These are phyloP conservation scores for Pichia californica DNA, from an alignment of 805 yeast genomes.

Conservation along the genomic window DNA sequence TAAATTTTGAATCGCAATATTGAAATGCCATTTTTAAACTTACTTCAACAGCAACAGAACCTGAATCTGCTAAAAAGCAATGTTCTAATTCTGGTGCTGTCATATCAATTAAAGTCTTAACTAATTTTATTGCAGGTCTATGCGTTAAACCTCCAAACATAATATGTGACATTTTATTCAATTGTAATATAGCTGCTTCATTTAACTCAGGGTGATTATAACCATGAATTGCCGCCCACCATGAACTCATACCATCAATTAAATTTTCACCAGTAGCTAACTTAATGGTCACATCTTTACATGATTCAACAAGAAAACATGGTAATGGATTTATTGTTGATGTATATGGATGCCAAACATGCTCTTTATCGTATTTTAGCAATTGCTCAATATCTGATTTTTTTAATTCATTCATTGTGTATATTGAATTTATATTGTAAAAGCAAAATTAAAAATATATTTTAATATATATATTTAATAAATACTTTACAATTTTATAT, in stretches of 20 bases:
- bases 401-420: no score
- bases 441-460: background rate
- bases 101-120: slow-evolving; percentile 3
- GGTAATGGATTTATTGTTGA: slow-evolving; percentile 9
- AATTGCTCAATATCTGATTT: background rate
- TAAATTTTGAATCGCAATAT: slow-evolving; percentile 8
- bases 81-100: slow-evolving; percentile 1
- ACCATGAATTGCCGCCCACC: slow-evolving; percentile 11
- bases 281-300: slow-evolving; percentile 3
- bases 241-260: slow-evolving; percentile 10
- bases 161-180: slow-evolving; percentile 7
- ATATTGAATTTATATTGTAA: no score
- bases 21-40: slow-evolving; percentile 9
- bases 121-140: slow-evolving; percentile 7
- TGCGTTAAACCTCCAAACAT: slow-evolving; percentile 11
- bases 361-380: slow-evolving; percentile 5
- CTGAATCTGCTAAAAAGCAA: slow-evolving; percentile 9
- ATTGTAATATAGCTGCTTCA: slow-evolving; percentile 6
- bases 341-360: slow-evolving; percentile 11
- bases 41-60: slow-evolving; percentile 9
- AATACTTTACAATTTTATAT: no score
- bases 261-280: slow-evolving; percentile 3
- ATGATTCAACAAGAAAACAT: slow-evolving; percentile 8
- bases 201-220: slow-evolving; percentile 10
- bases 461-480: no score